Conservation (phyloP, 768 basidiomycete species). For the Suillus lakei region DNA sequence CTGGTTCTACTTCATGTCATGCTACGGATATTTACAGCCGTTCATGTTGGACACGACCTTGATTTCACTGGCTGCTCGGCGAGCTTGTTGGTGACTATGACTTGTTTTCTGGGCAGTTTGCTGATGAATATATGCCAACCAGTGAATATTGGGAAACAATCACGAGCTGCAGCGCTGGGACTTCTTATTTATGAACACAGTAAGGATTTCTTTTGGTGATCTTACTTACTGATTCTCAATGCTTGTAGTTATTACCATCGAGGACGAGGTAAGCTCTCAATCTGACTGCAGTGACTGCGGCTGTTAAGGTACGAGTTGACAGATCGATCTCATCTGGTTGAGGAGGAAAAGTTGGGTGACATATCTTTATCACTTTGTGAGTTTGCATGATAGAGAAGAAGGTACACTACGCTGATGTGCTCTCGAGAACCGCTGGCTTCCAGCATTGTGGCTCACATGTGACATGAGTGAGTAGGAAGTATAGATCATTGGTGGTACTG, state of each 20-base stretch:
- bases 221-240: neutral
- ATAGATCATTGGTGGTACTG: neutral
- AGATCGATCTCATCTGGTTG: conserved; percentile 18
- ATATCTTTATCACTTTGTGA: conserved; percentile 16
- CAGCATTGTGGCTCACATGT: conserved; percentile 9
- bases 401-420: neutral
- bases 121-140: neutral
- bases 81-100: neutral
- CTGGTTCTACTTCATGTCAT: neutral
- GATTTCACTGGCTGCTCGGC: neutral
- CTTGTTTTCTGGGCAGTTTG: neutral
- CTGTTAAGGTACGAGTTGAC: neutral
- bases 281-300: neutral
- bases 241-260: conserved; percentile 9
- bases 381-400: neutral
- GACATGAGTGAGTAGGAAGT: conserved; percentile 10
- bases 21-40: neutral
- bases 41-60: neutral
- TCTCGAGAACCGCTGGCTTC: conserved; percentile 16
- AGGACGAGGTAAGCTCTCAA: conserved; percentile 12
- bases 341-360: conserved; percentile 16
- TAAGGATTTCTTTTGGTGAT: neutral
- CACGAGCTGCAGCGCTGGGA: conserved; percentile 15
- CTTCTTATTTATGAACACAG: conserved; percentile 19
- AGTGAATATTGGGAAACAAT: conserved; percentile 16